Conservation (phyloP, 768 basidiomycete genomes). For the Brasilioporus rufonigricans region DNA sequence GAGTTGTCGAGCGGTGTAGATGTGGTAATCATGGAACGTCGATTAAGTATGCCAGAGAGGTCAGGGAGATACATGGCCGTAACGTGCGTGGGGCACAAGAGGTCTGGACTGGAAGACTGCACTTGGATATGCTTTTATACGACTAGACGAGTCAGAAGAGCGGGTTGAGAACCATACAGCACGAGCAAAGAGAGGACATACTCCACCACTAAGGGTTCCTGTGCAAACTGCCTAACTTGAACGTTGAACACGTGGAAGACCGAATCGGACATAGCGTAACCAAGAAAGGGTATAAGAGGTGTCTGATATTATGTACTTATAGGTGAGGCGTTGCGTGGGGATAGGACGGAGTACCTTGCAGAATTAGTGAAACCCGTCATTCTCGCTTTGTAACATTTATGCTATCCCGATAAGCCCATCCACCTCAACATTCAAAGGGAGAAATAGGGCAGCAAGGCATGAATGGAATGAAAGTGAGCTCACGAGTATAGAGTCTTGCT, state of each 20-base stretch:
- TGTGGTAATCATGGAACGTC: slow-evolving; percentile 2
- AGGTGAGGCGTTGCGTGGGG: not conserved
- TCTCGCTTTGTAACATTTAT: not conserved
- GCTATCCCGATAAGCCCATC: not conserved
- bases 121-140: not conserved
- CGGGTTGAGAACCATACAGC: not conserved
- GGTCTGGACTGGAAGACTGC: not conserved
- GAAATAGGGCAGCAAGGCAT: no score
- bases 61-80: slow-evolving; percentile 1
- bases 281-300: not conserved
- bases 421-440: not conserved
- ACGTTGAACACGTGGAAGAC: not conserved
- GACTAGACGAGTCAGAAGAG: not conserved
- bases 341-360: not conserved
- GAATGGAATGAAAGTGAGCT: not conserved
- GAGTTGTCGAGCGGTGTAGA: not conserved
- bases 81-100: not conserved
- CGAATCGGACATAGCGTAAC: not conserved
- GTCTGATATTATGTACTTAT: not conserved
- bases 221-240: not conserved
- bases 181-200: not conserved
- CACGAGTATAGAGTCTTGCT: not conserved
- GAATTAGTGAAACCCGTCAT: not conserved
- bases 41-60: not conserved
- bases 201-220: not conserved